Base-by-base conservation (phyloP, 2,329 filamentous ascomycete species). In the Aspergillus oerlinghausenensis region DNA sequence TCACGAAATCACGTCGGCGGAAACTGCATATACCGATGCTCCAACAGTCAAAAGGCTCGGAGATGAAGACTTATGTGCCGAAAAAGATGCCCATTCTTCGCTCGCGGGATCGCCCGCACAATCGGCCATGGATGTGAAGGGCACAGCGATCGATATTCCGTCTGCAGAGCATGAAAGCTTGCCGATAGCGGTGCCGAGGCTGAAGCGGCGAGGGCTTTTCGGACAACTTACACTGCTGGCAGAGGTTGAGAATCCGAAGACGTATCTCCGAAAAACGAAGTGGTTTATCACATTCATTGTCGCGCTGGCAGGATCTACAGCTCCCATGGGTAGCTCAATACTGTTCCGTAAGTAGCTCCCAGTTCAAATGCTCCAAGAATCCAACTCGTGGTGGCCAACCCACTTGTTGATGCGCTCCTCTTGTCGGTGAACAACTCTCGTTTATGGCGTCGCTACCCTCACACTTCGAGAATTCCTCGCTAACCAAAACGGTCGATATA, bases 201-300 rank as follows among this genome's bases (percentile, higher is more conserved):
- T 70, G 1, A 72, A 84, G 59, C 82, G 90, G 50, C 81, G 91
- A 65, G 92, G 92, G 0, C 77, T 96, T 1, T 80, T 96, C 50
- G 86, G 85, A 1, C 82, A 82, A 40, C 78, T 95, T 11, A 79
- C 88, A 1, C 58, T 96, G 32, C 79, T 96, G 17, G 88, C 91
- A 1, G 92, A 97, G 74, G 85, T 96, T 14, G 85, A 89, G 49
- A 80, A 87, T 32, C 88, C 92, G 0, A 85, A 87, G 57, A 83
- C 90, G 51, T 96, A 96, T 69, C 77, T 81, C 10, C 82, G 84
- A 35, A 82, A 77, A 51, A 90, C 84, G 14, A 96, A 96, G 84
- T 96, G 92, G 92, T 82, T 84, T 58, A 86, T 97, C 62, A 96
- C 92, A 0, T 79, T 85, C 38, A 83, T 93, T 50, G 84, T 96